phyloP scores from a whole-genome alignment of 768 basidiomycete genomes.

The Lactifluus piperatus region DNA sequence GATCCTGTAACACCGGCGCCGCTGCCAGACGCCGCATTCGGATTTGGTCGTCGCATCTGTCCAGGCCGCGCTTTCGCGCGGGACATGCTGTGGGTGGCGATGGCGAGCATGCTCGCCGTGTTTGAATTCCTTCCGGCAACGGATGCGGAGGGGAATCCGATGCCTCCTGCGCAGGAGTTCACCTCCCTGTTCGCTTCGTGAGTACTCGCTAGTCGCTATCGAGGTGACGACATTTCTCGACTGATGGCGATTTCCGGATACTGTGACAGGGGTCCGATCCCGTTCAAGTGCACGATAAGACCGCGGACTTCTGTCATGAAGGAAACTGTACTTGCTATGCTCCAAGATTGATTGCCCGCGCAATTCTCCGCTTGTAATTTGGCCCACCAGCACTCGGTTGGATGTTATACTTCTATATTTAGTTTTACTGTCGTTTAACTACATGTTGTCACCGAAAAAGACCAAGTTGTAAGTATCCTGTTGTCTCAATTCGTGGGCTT shows the following conservation, averaged over 20 bases:
- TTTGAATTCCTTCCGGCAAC: constrained; percentile 11
- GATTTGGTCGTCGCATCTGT: constrained; percentile 9
- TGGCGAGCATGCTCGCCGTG: constrained; percentile 7
- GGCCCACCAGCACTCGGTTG: not conserved
- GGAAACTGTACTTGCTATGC: not conserved
- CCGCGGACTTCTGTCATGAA: not conserved
- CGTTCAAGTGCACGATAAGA: constrained; percentile 8
- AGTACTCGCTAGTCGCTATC: not conserved
- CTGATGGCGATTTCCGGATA: not conserved
- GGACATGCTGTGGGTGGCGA: not conserved
- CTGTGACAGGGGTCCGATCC: constrained; percentile 2
- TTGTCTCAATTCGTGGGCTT: too few relatives aligned
- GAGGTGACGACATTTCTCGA: not conserved
- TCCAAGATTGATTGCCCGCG: not conserved
- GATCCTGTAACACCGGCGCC: not conserved
- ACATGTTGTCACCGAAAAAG: too few relatives aligned
- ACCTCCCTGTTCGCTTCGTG: not conserved
- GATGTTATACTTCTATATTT: not conserved
- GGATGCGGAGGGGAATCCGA: not conserved
- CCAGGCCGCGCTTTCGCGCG: constrained; percentile 9
- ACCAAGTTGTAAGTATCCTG: too few relatives aligned
- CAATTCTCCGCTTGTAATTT: not conserved
- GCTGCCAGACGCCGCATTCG: not conserved
- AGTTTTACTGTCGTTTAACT: not conserved
- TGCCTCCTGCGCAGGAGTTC: not conserved